A percentile compares a stretch with the other conserved stretches of the same genome.
These are phyloP conservation scores for Paecilomyces niveus DNA, from an alignment of 2,329 filamentous ascomycete species.

Conservation along the genomic window DNA sequence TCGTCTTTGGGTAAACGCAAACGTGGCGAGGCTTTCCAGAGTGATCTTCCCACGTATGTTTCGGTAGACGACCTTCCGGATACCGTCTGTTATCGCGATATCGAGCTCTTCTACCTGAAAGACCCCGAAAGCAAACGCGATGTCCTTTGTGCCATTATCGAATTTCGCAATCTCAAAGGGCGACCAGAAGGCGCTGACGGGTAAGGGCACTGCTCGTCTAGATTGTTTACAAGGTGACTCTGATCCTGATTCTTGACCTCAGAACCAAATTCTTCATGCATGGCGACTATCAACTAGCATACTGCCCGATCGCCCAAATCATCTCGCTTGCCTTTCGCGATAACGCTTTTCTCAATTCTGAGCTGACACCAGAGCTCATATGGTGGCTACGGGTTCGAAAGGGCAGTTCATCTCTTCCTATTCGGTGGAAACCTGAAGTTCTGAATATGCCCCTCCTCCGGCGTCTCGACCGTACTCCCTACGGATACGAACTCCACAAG, in stretches of 20 bases:
- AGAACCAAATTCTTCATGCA: conserved; percentile 24
- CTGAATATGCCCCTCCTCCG: no score
- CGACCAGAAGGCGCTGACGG: conserved; percentile 14
- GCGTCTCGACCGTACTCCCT: no score
- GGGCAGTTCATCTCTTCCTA: conserved; percentile 9
- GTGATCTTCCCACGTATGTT: conserved; percentile 15
- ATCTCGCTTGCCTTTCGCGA: conserved; percentile 17
- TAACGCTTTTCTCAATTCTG: conserved; percentile 15
- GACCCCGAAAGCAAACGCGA: conserved; percentile 14
- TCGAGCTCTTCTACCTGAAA: conserved; percentile 16
- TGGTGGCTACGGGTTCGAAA: conserved; percentile 16
- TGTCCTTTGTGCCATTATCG: conserved; percentile 16
- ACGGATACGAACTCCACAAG: no score
- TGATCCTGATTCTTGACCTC: neutral
- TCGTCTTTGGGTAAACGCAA: neutral
- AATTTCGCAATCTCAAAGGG: conserved; percentile 15
- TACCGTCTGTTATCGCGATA: conserved; percentile 16
- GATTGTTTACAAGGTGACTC: no score
- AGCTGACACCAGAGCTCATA: conserved; percentile 17
- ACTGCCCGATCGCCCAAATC: conserved; percentile 19
- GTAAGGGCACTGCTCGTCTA: conserved; percentile 9
- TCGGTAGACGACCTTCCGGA: conserved; percentile 12
- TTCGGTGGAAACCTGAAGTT: conserved; percentile 10
- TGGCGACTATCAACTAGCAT: conserved; percentile 19
- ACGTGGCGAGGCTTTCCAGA: conserved; percentile 11